These are phyloP conservation scores for Aspergillus caelatus DNA, from an alignment of 2,329 filamentous ascomycete species.

Conservation along the genomic window DNA sequence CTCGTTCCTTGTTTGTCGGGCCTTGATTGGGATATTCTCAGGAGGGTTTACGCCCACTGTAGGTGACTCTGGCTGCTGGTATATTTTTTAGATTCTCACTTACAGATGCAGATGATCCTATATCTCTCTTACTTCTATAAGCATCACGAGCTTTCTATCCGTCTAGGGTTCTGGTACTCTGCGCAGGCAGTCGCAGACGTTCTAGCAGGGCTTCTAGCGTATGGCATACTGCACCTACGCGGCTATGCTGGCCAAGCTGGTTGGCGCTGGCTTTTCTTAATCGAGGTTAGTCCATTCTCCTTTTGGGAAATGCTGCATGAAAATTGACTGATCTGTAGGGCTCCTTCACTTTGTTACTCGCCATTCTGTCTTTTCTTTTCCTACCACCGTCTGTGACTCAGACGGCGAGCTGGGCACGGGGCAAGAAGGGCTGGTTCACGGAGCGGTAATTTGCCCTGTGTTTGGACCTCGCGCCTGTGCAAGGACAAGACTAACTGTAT, in stretches of 20 bases:
- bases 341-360: constrained; percentile 27
- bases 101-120: constrained; percentile 28
- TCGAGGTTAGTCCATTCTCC: constrained; percentile 38
- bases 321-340: constrained; percentile 16
- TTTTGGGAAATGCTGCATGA: not conserved
- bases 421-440: constrained; percentile 62
- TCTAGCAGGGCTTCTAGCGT: constrained; percentile 48
- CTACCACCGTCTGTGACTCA: constrained; percentile 63
- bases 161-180: constrained; percentile 31
- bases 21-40: constrained; percentile 50
- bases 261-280: constrained; percentile 40
- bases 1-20: constrained; percentile 42
- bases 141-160: constrained; percentile 62
- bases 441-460: constrained; percentile 44
- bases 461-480: not conserved
- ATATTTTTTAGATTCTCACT: not conserved
- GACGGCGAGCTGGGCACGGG: constrained; percentile 47
- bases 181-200: constrained; percentile 46
- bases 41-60: constrained; percentile 50
- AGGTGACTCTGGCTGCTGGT: constrained; percentile 7
- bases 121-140: constrained; percentile 76
- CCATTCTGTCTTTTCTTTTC: constrained; percentile 47
- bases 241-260: constrained; percentile 34
- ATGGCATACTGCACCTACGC: constrained; percentile 39
- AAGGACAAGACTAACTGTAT: not conserved